A percentile compares a stretch with the other conserved stretches of the same genome.
Evolutionary conservation across 1,284 basidiomycete species (phyloP).

Genomic region (Singerocomus inundabilis): DNA sequence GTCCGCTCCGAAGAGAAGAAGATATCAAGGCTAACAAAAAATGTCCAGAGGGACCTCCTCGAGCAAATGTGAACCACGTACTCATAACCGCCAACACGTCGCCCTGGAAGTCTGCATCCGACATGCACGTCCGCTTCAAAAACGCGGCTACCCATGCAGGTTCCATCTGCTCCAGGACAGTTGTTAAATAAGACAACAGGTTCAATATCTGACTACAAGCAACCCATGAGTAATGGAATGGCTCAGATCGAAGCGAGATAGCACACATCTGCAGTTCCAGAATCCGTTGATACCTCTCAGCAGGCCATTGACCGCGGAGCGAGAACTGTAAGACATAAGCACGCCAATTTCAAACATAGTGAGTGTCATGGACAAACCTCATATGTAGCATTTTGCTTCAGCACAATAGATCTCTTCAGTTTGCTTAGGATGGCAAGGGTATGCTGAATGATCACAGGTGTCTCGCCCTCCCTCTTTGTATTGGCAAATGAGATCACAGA

Average conservation of each 20-base stretch:
- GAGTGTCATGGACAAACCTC: slow-evolving; percentile 46
- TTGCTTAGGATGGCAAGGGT: slow-evolving; percentile 65
- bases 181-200: slow-evolving; percentile 62
- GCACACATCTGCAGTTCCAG: slow-evolving; percentile 61
- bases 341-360: background rate
- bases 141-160: slow-evolving; percentile 76
- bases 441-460: slow-evolving; percentile 53
- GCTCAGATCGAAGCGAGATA: slow-evolving; percentile 13
- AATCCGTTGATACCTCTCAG: slow-evolving; percentile 62
- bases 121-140: slow-evolving; percentile 69
- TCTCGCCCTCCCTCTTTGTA: slow-evolving; percentile 44
- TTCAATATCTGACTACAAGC: slow-evolving; percentile 56
- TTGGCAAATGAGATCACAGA: slow-evolving; percentile 65
- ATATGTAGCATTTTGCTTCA: slow-evolving; percentile 61
- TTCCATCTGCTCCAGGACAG: slow-evolving; percentile 63
- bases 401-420: slow-evolving; percentile 52
- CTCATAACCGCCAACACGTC: slow-evolving; percentile 80
- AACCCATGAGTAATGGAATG: background rate
- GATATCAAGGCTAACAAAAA: slow-evolving; percentile 58
- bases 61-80: slow-evolving; percentile 34
- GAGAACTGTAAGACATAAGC: slow-evolving; percentile 50
- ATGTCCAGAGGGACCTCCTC: background rate
- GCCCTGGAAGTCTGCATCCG: slow-evolving; percentile 81
- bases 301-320: slow-evolving; percentile 67
- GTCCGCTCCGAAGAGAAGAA: slow-evolving; percentile 70